These are phyloP conservation scores for Lantana camara DNA, from an alignment of 257 asterid genomes.

Conservation along the genomic window DNA sequence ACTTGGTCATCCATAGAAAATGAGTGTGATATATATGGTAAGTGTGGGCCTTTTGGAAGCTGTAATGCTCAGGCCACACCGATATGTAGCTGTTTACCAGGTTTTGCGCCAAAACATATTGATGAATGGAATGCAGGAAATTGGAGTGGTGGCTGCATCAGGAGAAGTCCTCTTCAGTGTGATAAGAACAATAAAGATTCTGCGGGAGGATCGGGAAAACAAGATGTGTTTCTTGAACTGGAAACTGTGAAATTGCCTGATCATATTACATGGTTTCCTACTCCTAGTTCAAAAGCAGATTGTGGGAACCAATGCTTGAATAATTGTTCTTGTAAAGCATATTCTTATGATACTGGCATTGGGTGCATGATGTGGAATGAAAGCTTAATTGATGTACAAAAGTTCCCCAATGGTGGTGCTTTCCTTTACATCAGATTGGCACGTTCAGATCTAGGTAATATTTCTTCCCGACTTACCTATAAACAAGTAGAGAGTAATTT, in stretches of 20 bases:
- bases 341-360: slow-evolving; percentile 17
- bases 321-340: slow-evolving; percentile 24
- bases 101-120: slow-evolving; percentile 38
- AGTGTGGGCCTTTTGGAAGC: slow-evolving; percentile 50
- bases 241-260: slow-evolving; percentile 55
- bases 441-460: slow-evolving; percentile 22
- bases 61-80: slow-evolving; percentile 33
- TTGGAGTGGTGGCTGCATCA: slow-evolving; percentile 54
- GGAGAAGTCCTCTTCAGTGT: slow-evolving; percentile 41
- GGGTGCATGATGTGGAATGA: slow-evolving; percentile 27
- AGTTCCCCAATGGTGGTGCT: slow-evolving; percentile 16
- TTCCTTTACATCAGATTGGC: slow-evolving; percentile 23
- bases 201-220: slow-evolving; percentile 3
- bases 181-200: no score
- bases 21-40: slow-evolving; percentile 43
- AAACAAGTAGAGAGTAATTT: no score
- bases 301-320: slow-evolving; percentile 23
- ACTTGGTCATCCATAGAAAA: slow-evolving; percentile 26
- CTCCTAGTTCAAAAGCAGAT: not conserved
- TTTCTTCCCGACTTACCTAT: not conserved
- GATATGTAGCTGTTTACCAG: slow-evolving; percentile 43
- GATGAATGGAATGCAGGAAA: slow-evolving; percentile 47
- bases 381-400: slow-evolving; percentile 25
- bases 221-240: slow-evolving; percentile 37
- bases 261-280: slow-evolving; percentile 4